Percentiles rank a stretch among this genome's conserved stretches.
phyloP scores from a whole-genome alignment of 2,329 filamentous ascomycete genomes.

The Phoma herbarum region DNA sequence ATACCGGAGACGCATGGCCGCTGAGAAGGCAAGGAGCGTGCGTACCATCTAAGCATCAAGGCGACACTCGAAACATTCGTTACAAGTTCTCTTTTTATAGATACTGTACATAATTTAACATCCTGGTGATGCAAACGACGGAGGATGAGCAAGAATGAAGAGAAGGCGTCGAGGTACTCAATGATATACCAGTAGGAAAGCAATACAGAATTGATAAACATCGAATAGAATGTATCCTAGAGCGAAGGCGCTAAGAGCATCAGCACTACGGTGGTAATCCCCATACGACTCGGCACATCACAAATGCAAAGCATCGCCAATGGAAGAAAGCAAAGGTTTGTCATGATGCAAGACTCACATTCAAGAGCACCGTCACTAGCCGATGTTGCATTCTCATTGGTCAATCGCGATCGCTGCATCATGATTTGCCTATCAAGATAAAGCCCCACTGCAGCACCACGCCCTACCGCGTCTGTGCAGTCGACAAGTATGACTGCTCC shows the following conservation, averaged over 20 bases:
- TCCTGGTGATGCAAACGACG: slow-evolving; percentile 15
- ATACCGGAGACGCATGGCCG: slow-evolving; percentile 64
- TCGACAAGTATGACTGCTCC: slow-evolving; percentile 17
- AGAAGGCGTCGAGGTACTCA: neutral
- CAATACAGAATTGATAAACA: neutral
- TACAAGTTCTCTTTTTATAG: slow-evolving; percentile 15
- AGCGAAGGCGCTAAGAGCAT: neutral
- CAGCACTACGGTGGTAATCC: neutral
- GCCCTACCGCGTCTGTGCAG: slow-evolving; percentile 13
- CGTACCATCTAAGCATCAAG: slow-evolving; percentile 45
- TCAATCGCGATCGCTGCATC: neutral
- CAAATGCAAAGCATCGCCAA: too few species aligned
- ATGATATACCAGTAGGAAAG: neutral
- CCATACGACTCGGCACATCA: too few species aligned
- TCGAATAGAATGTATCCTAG: neutral
- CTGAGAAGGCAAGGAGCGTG: slow-evolving; percentile 46
- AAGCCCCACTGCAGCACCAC: slow-evolving; percentile 10
- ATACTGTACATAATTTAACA: slow-evolving; percentile 34
- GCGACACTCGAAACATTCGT: slow-evolving; percentile 4
- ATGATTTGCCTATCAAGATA: slow-evolving; percentile 1
- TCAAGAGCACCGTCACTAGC: slow-evolving; percentile 5
- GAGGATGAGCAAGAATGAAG: neutral
- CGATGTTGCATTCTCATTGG: neutral
- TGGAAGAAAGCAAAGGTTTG: neutral
- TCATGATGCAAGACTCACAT: neutral